Conservation (phyloP, 306 rosid genomes). For the Lablab purpureus region DNA sequence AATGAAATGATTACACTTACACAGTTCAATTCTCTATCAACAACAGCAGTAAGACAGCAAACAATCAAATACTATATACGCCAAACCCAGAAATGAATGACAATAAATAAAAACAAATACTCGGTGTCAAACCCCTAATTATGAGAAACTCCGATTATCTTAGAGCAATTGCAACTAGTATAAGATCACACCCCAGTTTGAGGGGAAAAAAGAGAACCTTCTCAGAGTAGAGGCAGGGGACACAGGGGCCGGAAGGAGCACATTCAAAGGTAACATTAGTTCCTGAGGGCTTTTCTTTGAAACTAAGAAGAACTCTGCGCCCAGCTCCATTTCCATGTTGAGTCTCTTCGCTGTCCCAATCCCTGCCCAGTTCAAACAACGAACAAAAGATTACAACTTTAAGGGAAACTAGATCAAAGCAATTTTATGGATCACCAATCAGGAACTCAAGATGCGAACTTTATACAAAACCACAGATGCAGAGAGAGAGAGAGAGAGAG, state of each 20-base stretch:
- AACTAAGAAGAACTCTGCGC: slow-evolving; percentile 72
- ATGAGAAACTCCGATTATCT: neutral
- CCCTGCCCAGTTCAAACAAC: slow-evolving; percentile 50
- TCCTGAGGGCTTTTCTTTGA: slow-evolving; percentile 74
- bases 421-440: slow-evolving; percentile 35
- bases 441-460: neutral
- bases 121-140: slow-evolving; percentile 3
- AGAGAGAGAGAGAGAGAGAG: neutral
- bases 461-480: neutral
- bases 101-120: neutral
- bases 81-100: neutral
- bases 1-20: slow-evolving; percentile 12
- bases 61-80: neutral
- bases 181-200: neutral
- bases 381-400: slow-evolving; percentile 40
- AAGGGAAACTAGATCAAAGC: slow-evolving; percentile 29
- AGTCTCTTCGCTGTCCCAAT: slow-evolving; percentile 47
- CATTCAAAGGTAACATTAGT: slow-evolving; percentile 81
- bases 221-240: slow-evolving; percentile 84
- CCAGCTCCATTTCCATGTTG: slow-evolving; percentile 51
- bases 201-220: slow-evolving; percentile 58
- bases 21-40: neutral
- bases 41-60: neutral
- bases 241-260: slow-evolving; percentile 92
- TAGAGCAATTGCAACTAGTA: neutral